These are phyloP conservation scores for Irpex sp. DNA, from an alignment of 1,284 basidiomycete species.

Conservation along the genomic window DNA sequence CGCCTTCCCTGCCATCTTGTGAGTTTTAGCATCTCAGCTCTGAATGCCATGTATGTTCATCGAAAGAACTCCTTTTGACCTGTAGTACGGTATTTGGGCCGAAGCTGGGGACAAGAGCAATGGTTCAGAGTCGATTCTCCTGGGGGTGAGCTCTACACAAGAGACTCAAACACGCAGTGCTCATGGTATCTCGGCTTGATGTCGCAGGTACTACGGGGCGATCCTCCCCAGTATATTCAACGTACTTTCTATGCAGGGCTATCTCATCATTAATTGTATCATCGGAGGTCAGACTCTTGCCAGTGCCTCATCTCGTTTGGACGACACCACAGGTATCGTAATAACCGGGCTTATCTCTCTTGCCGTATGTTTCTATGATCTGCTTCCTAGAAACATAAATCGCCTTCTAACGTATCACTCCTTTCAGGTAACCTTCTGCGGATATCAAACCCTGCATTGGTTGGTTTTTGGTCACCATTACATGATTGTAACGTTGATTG, in stretches of 20 bases:
- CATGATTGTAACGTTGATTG: too few relatives aligned
- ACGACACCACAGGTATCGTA: slow-evolving; percentile 68
- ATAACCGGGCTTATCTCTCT: slow-evolving; percentile 71
- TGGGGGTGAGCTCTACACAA: slow-evolving; percentile 35
- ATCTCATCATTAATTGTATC: slow-evolving; percentile 70
- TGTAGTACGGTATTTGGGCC: slow-evolving; percentile 55
- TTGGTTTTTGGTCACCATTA: slow-evolving; percentile 16
- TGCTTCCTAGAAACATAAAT: background rate
- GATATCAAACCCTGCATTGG: slow-evolving; percentile 63
- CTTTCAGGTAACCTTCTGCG: slow-evolving; percentile 44
- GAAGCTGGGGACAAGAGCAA: slow-evolving; percentile 56
- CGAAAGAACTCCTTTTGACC: background rate
- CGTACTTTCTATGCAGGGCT: slow-evolving; percentile 62
- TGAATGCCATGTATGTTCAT: background rate
- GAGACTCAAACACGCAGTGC: background rate
- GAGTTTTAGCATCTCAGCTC: slow-evolving; percentile 19
- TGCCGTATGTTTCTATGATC: slow-evolving; percentile 32
- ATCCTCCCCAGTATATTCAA: slow-evolving; percentile 65
- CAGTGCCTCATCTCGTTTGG: slow-evolving; percentile 47
- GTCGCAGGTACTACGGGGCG: slow-evolving; percentile 56
- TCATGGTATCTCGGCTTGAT: background rate
- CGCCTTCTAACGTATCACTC: background rate
- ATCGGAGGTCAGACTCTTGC: slow-evolving; percentile 73
- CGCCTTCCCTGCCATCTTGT: slow-evolving; percentile 51
- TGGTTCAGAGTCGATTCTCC: slow-evolving; percentile 59